Percentiles rank a stretch among this genome's conserved stretches.
phyloP scores from a whole-genome alignment of 1,139 yeast genomes.

The Pichia sp. region DNA sequence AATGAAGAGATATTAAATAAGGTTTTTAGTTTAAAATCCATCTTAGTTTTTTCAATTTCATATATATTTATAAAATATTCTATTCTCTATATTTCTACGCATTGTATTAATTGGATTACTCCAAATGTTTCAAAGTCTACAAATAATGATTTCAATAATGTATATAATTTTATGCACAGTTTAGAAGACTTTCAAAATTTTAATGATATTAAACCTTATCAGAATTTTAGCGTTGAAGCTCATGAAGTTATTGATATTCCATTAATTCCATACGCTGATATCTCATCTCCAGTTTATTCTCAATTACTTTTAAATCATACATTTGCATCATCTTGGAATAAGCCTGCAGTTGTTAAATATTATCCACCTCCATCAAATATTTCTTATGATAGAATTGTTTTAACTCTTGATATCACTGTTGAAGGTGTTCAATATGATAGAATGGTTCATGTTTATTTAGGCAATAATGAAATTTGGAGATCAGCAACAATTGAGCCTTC shows the following conservation, averaged over 20 bases:
- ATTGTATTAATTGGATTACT: no score
- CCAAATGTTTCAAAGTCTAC: no score
- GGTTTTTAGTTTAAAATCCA: no score
- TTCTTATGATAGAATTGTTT: slow-evolving; percentile 53
- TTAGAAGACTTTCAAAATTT: not conserved
- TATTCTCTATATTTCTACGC: no score
- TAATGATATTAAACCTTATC: not conserved
- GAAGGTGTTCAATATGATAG: slow-evolving; percentile 74
- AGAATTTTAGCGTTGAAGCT: not conserved
- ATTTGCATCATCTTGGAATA: slow-evolving; percentile 58
- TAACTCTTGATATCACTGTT: slow-evolving; percentile 53
- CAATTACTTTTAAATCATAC: slow-evolving; percentile 37
- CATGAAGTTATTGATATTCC: slow-evolving; percentile 30
- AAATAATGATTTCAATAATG: no score
- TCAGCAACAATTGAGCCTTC: slow-evolving; percentile 81
- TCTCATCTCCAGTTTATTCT: slow-evolving; percentile 39
- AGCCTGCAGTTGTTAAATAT: slow-evolving; percentile 40
- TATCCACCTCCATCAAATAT: slow-evolving; percentile 27
- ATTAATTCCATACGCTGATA: slow-evolving; percentile 22
- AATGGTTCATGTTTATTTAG: slow-evolving; percentile 60
- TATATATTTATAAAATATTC: no score
- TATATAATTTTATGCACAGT: not conserved
- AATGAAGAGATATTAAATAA: not conserved
- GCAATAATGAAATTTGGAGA: slow-evolving; percentile 72
- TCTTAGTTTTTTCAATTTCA: no score